Conservation (phyloP, 176 grass and related monocot species). For the Metroxylon sagu region DNA sequence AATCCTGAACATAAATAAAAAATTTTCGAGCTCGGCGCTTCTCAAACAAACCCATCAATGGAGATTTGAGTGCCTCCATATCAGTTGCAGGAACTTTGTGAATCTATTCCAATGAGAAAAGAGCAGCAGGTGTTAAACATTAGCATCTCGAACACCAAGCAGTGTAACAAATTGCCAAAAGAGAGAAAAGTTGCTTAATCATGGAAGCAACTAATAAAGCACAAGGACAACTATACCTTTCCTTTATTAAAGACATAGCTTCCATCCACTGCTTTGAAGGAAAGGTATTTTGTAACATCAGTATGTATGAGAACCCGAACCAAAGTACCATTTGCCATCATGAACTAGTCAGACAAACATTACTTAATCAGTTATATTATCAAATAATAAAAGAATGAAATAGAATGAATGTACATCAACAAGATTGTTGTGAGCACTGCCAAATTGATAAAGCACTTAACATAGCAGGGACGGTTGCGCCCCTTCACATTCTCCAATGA, state of each 20-base stretch:
- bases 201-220: not conserved
- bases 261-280: constrained; percentile 79
- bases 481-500: no score
- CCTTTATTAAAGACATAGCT: constrained; percentile 88
- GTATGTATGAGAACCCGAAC: constrained; percentile 79
- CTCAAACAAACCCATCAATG: constrained; percentile 85
- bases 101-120: constrained; percentile 39
- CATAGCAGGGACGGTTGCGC: no score
- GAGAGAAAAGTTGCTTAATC: not conserved
- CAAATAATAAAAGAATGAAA: not conserved
- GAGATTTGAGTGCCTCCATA: constrained; percentile 78
- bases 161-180: constrained; percentile 9
- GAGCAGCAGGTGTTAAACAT: not conserved
- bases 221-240: constrained; percentile 36
- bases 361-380: constrained; percentile 10
- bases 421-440: no score
- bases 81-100: constrained; percentile 85
- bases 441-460: no score
- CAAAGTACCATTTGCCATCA: constrained; percentile 83
- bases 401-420: no score
- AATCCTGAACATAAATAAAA: constrained; percentile 84
- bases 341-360: constrained; percentile 47
- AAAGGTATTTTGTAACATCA: constrained; percentile 75
- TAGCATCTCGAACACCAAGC: not conserved
- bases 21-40: constrained; percentile 86